Conservation (phyloP, 805 yeast species). For the Candida krabiensis region DNA sequence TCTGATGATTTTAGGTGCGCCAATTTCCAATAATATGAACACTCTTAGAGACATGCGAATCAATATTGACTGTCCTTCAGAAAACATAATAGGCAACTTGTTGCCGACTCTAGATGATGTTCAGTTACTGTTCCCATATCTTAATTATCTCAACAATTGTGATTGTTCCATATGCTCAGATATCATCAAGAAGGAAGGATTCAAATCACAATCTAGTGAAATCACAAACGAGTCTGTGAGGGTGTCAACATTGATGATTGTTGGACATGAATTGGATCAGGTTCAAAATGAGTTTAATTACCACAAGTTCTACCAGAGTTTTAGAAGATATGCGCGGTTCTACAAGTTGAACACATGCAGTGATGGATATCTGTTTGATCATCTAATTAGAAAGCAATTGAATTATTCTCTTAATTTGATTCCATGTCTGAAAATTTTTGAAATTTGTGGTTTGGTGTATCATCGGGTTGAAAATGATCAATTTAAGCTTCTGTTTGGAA, state of each 20-base stretch:
- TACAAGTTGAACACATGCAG: slow-evolving; percentile 12
- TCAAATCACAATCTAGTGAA: slow-evolving; percentile 4
- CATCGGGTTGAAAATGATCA: slow-evolving; percentile 11
- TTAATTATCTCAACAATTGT: slow-evolving; percentile 29
- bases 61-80: slow-evolving; percentile 30
- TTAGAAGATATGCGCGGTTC: slow-evolving; percentile 14
- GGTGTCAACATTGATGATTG: slow-evolving; percentile 31
- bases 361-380: slow-evolving; percentile 31
- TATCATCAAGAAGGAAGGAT: slow-evolving; percentile 10
- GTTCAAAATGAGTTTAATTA: slow-evolving; percentile 17
- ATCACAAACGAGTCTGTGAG: slow-evolving; percentile 27
- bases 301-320: slow-evolving; percentile 13
- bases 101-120: slow-evolving; percentile 31
- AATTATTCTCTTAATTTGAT: slow-evolving; percentile 20
- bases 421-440: slow-evolving; percentile 26
- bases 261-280: slow-evolving; percentile 31
- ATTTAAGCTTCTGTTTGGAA: slow-evolving; percentile 26
- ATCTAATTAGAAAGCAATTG: slow-evolving; percentile 26
- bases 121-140: slow-evolving; percentile 27
- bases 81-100: slow-evolving; percentile 30
- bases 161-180: slow-evolving; percentile 23
- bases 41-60: slow-evolving; percentile 27
- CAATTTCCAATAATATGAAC: slow-evolving; percentile 25
- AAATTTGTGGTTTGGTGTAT: slow-evolving; percentile 33
- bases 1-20: slow-evolving; percentile 34